Percentiles rank a stretch among this genome's conserved stretches.
phyloP scores from a whole-genome alignment of 1,139 yeast species.

The Waltiozyma sp. region DNA sequence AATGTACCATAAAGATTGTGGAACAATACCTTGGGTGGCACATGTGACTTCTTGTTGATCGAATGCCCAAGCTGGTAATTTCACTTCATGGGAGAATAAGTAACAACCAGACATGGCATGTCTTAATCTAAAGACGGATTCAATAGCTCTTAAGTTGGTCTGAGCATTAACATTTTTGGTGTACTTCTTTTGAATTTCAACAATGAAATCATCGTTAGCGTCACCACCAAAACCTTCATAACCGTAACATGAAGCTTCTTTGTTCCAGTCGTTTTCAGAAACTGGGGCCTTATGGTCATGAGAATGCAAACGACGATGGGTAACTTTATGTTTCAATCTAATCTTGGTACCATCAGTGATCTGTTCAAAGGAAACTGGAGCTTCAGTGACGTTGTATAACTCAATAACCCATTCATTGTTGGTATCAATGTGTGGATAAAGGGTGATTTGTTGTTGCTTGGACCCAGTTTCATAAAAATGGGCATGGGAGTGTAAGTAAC shows the following conservation, averaged over 20 bases:
- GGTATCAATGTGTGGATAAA: conserved; percentile 84
- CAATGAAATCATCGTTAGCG: conserved; percentile 88
- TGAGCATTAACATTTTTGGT: conserved; percentile 51
- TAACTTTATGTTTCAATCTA: conserved; percentile 58
- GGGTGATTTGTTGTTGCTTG: conserved; percentile 86
- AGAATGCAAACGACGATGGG: conserved; percentile 82
- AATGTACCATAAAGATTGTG: conserved; percentile 76
- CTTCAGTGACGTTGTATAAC: conserved; percentile 39
- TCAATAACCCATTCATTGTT: conserved; percentile 85
- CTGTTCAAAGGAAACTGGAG: conserved; percentile 44
- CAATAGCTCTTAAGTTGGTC: conserved; percentile 59
- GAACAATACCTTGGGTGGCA: conserved; percentile 69
- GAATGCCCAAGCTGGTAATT: conserved; percentile 92
- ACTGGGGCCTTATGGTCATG: conserved; percentile 95
- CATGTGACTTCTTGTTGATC: conserved; percentile 96
- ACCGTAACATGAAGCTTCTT: conserved; percentile 90
- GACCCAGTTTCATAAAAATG: conserved; percentile 86
- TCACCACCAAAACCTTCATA: conserved; percentile 87
- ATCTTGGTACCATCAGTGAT: conserved; percentile 70
- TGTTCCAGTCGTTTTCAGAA: conserved; percentile 88
- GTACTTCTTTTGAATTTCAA: conserved; percentile 63
- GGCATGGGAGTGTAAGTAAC: conserved; percentile 88
- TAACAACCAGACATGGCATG: conserved; percentile 89
- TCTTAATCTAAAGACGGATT: conserved; percentile 74
- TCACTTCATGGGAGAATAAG: conserved; percentile 75